A percentile compares a stretch with the other conserved stretches of the same genome.
Conservation (phyloP, 257 asterid species). For the Cordia subcordata region DNA sequence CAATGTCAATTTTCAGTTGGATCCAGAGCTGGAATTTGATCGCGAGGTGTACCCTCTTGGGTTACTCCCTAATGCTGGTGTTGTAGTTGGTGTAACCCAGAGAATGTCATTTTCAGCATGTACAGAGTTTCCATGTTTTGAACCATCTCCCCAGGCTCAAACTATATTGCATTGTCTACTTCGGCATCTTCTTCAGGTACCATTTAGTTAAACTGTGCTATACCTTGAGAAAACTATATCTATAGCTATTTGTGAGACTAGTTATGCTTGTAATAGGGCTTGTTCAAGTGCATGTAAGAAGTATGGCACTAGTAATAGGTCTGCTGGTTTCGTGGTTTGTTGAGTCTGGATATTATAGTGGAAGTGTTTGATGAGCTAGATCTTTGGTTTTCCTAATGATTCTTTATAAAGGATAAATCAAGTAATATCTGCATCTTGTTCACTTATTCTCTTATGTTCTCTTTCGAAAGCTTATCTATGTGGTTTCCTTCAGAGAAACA, state of each 20-base stretch:
- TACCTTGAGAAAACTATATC: neutral
- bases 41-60: constrained; percentile 99
- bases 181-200: constrained; percentile 99
- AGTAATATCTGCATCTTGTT: neutral
- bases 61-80: constrained; percentile 93
- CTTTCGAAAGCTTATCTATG: constrained; percentile 12
- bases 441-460: constrained; percentile 11
- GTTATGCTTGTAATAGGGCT: neutral
- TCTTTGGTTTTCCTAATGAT: neutral
- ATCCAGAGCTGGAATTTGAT: constrained; percentile 98
- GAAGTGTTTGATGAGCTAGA: too few relatives aligned
- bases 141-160: constrained; percentile 98
- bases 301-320: too few relatives aligned
- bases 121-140: constrained; percentile 98
- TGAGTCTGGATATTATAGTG: too few relatives aligned
- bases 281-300: too few relatives aligned
- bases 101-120: constrained; percentile 97
- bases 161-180: constrained; percentile 96
- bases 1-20: constrained; percentile 63
- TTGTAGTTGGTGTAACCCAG: constrained; percentile 98
- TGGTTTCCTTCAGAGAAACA: constrained; percentile 70
- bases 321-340: too few relatives aligned
- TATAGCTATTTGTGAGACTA: neutral
- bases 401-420: neutral
- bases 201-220: neutral